A percentile compares a stretch with the other conserved stretches of the same genome.
Evolutionary conservation across 495 filamentous ascomycete species (phyloP).

Genomic region (Hyaloscypha hepaticicola): DNA sequence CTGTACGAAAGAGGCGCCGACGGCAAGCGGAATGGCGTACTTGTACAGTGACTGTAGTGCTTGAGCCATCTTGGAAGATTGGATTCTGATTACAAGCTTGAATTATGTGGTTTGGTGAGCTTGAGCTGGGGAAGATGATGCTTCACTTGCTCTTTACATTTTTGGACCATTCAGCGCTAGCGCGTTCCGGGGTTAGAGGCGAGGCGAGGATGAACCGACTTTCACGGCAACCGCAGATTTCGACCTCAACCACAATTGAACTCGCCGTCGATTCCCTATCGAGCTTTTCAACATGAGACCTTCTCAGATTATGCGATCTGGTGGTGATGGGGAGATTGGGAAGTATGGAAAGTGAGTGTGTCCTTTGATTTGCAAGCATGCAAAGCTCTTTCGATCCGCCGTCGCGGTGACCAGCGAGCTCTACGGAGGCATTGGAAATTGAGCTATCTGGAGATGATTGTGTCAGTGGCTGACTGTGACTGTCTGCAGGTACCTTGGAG

Average conservation of each 20-base stretch:
- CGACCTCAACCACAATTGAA: slow-evolving; percentile 26
- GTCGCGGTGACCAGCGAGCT: slow-evolving; percentile 28
- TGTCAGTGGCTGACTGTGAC: slow-evolving; percentile 33
- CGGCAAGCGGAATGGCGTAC: slow-evolving; percentile 66
- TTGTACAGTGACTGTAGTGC: slow-evolving; percentile 63
- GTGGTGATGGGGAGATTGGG: slow-evolving; percentile 56
- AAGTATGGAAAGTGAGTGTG: slow-evolving; percentile 70
- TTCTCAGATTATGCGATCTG: slow-evolving; percentile 47
- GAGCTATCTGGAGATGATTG: slow-evolving; percentile 19
- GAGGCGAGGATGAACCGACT: slow-evolving; percentile 29
- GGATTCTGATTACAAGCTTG: slow-evolving; percentile 13
- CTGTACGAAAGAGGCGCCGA: slow-evolving; percentile 61
- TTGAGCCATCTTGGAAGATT: slow-evolving; percentile 54
- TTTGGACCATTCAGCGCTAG: slow-evolving; percentile 42
- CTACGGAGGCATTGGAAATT: slow-evolving; percentile 21
- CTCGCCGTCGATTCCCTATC: slow-evolving; percentile 20
- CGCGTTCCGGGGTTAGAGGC: slow-evolving; percentile 31
- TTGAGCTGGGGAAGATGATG: slow-evolving; percentile 28
- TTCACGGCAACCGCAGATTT: slow-evolving; percentile 20
- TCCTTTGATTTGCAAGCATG: slow-evolving; percentile 12
- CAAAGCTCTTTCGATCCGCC: slow-evolving; percentile 17
- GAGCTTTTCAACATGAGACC: slow-evolving; percentile 59
- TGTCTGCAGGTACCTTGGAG: slow-evolving; percentile 71
- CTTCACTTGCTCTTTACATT: slow-evolving; percentile 35
- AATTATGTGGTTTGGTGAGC: slow-evolving; percentile 29